These are phyloP conservation scores for Psilocybe mexicana DNA, from an alignment of 1,284 basidiomycete species.

Conservation along the genomic window DNA sequence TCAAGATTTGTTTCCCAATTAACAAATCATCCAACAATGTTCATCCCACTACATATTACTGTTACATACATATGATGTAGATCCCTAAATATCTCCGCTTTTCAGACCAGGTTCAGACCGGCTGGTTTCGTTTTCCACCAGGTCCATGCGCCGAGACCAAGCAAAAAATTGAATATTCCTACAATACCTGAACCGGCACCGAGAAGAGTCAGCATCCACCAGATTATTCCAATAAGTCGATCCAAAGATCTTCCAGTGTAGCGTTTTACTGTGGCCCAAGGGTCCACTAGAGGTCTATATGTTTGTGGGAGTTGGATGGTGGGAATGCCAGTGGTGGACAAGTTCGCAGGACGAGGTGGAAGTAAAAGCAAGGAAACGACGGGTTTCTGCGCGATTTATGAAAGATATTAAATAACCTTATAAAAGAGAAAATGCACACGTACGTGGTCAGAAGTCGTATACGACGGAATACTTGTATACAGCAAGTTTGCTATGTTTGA, in stretches of 20 bases:
- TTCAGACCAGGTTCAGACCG: conserved; percentile 14
- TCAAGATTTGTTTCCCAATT: too few relatives aligned
- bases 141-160: conserved; percentile 58
- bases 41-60: too few relatives aligned
- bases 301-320: conserved; percentile 50
- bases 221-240: conserved; percentile 69
- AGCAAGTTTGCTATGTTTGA: conserved; percentile 64
- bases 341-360: conserved; percentile 38
- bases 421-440: conserved; percentile 23
- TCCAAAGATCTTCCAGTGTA: conserved; percentile 67
- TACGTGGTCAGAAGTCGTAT: conserved; percentile 77
- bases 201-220: conserved; percentile 71
- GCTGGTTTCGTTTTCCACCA: conserved; percentile 44
- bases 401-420: not conserved
- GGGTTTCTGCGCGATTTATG: conserved; percentile 55
- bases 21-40: too few relatives aligned
- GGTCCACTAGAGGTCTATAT: conserved; percentile 54
- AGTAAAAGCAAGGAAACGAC: conserved; percentile 62
- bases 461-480: conserved; percentile 77
- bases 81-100: not conserved
- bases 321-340: conserved; percentile 30
- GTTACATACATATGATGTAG: too few relatives aligned
- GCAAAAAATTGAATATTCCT: conserved; percentile 67
- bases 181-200: conserved; percentile 74
- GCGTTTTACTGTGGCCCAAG: conserved; percentile 55